Conservation (phyloP, 495 filamentous ascomycete genomes). For the Pseudoneurospora amorphoporcata region DNA sequence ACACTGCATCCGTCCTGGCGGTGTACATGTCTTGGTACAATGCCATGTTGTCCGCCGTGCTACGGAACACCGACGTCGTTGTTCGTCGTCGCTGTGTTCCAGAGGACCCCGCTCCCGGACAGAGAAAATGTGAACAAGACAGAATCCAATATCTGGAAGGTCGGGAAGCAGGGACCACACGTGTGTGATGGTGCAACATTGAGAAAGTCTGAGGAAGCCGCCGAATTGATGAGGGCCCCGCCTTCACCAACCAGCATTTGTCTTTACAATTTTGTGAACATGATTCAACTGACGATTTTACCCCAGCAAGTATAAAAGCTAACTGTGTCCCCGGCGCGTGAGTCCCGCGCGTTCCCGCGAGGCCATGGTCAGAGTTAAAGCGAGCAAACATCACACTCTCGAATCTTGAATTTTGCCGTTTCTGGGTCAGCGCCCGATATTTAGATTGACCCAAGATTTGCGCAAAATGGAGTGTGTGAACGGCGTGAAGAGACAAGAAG, state of each 20-base stretch:
- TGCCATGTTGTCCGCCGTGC: background rate
- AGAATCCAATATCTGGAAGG: background rate
- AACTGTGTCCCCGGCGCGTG: background rate
- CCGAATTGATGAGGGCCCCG: background rate
- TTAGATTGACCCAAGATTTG: background rate
- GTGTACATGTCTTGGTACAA: background rate
- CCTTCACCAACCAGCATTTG: background rate
- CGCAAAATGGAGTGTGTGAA: background rate
- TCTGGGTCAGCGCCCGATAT: background rate
- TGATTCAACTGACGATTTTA: background rate
- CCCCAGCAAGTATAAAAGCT: background rate
- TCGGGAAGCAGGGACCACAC: background rate
- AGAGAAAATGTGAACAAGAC: background rate
- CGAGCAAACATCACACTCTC: background rate
- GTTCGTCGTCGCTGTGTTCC: background rate
- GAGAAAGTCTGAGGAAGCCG: background rate
- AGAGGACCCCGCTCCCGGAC: background rate
- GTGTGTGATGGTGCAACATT: background rate
- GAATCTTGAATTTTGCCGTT: background rate
- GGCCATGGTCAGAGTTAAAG: background rate
- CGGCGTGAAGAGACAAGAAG: background rate
- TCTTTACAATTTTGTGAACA: background rate
- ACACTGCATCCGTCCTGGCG: background rate
- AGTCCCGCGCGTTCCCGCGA: background rate
- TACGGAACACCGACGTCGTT: background rate